Conservation (phyloP, 306 rosid species). For the Dryas drummondii region DNA sequence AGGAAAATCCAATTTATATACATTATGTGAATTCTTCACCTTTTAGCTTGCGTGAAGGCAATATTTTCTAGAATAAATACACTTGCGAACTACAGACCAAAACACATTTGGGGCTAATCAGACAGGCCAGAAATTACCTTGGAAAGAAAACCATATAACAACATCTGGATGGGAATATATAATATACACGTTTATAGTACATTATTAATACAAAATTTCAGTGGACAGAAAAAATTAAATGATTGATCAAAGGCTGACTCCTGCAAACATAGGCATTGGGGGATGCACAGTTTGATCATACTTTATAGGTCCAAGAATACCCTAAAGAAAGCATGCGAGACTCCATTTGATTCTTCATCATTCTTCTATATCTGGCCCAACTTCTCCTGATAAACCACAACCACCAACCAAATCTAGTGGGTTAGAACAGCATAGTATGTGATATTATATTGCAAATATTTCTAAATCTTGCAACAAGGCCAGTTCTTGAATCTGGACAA, state of each 20-base stretch:
- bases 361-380: conserved; percentile 63
- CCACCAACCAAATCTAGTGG: conserved; percentile 15
- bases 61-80: not conserved
- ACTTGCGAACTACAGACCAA: not conserved
- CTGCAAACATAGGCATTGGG: conserved; percentile 1
- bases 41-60: not conserved
- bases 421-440: conserved; percentile 5
- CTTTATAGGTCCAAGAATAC: not conserved
- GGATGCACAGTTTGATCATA: not conserved
- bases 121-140: not conserved
- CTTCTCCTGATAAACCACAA: conserved; percentile 66
- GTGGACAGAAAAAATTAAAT: not conserved
- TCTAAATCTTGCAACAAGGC: not conserved
- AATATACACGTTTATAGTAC: conserved; percentile 18
- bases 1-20: not conserved
- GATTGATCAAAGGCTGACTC: not conserved
- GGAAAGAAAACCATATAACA: not conserved
- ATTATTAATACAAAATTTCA: conserved; percentile 30
- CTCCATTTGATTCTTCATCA: not conserved
- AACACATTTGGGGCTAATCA: not conserved
- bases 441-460: not conserved
- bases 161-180: not conserved
- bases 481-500: not conserved
- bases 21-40: not conserved
- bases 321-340: not conserved